These are phyloP conservation scores for Yamadazyma conglobata DNA, from an alignment of 1,139 yeast genomes.

Conservation along the genomic window DNA sequence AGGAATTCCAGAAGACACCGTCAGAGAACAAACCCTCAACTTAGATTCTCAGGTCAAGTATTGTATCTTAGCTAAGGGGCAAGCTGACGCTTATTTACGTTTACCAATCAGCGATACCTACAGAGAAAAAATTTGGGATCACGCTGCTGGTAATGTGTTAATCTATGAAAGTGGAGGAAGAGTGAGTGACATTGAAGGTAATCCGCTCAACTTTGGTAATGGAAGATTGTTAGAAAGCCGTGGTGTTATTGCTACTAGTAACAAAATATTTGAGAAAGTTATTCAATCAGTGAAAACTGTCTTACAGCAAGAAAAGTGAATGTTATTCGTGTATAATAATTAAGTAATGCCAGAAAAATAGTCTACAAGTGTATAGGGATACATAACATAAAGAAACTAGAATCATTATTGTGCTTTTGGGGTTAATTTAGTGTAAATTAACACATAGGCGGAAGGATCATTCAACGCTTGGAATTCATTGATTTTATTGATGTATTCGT, in stretches of 20 bases:
- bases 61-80: slow-evolving; percentile 85
- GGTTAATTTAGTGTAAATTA: slow-evolving; percentile 74
- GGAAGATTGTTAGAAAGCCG: slow-evolving; percentile 80
- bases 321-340: no score
- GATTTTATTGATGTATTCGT: slow-evolving; percentile 75
- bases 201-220: slow-evolving; percentile 73
- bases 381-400: no score
- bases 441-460: slow-evolving; percentile 87
- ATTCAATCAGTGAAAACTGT: slow-evolving; percentile 52
- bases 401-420: no score
- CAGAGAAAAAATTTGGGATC: slow-evolving; percentile 98
- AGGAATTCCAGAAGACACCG: slow-evolving; percentile 42
- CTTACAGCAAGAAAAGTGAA: slow-evolving; percentile 11
- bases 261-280: slow-evolving; percentile 56
- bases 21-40: slow-evolving; percentile 53
- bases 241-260: slow-evolving; percentile 90
- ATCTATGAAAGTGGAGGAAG: slow-evolving; percentile 88
- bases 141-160: slow-evolving; percentile 90
- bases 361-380: no score
- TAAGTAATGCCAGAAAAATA: slow-evolving; percentile 1
- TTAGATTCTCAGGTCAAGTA: slow-evolving; percentile 96
- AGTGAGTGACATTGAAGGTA: slow-evolving; percentile 81
- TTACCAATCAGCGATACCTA: slow-evolving; percentile 74
- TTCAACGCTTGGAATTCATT: slow-evolving; percentile 70
- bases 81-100: slow-evolving; percentile 88